phyloP scores from a whole-genome alignment of 768 basidiomycete genomes.

The Termitomyces sp. region DNA sequence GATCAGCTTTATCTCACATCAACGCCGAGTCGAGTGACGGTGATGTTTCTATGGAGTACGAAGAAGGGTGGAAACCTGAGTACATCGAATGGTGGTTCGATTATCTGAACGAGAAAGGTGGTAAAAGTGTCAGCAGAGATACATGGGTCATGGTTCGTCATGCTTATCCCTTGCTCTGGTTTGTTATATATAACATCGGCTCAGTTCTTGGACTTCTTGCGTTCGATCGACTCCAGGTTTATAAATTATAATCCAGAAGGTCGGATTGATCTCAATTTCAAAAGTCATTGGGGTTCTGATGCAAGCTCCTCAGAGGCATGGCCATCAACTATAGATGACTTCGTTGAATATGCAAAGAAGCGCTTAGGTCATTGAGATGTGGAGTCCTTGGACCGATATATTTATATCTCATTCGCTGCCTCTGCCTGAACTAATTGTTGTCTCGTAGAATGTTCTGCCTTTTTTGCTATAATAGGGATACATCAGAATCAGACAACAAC shows the following conservation, averaged over 20 bases:
- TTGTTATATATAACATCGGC: not conserved
- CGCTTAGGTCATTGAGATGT: constrained; percentile 18
- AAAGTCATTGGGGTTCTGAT: constrained; percentile 6
- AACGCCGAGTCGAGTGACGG: constrained; percentile 29
- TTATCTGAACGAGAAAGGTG: constrained; percentile 59
- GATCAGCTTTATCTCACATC: constrained; percentile 52
- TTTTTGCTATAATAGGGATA: not conserved
- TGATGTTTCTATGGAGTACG: constrained; percentile 43
- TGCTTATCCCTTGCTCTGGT: not conserved
- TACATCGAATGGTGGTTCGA: constrained; percentile 74
- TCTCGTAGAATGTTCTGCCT: not conserved
- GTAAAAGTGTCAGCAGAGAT: constrained; percentile 81
- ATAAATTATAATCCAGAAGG: constrained; percentile 73
- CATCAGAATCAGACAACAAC: not conserved
- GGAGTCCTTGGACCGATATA: not conserved
- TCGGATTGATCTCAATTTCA: constrained; percentile 21
- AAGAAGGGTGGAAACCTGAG: constrained; percentile 56
- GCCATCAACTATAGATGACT: constrained; percentile 86
- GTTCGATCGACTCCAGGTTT: constrained; percentile 69
- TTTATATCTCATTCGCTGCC: not conserved
- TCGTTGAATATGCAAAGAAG: constrained; percentile 61
- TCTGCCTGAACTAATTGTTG: not conserved
- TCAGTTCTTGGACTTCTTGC: constrained; percentile 77
- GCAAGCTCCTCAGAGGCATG: constrained; percentile 54
- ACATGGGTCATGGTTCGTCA: constrained; percentile 78